Conservation (phyloP, 768 basidiomycete genomes). For the Auricularia heimuer region DNA sequence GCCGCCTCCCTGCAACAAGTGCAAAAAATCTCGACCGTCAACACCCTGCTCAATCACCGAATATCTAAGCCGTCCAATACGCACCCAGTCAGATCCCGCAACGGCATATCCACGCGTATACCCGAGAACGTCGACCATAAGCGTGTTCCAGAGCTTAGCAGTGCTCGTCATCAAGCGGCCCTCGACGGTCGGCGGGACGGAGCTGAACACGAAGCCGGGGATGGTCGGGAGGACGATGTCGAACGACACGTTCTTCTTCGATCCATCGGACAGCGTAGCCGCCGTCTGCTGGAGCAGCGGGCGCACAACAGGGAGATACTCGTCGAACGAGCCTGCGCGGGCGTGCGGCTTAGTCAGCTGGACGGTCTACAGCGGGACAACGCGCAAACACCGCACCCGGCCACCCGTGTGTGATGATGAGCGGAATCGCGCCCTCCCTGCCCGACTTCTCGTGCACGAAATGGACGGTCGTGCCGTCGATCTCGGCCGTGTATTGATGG, state of each 20-base stretch:
- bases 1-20: background rate
- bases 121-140: slow-evolving; percentile 19
- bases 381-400: background rate
- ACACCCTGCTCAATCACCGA: too few species aligned
- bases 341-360: background rate
- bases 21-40: too few species aligned
- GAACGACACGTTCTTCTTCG: slow-evolving; percentile 2
- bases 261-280: background rate
- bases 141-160: slow-evolving; percentile 17
- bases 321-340: slow-evolving; percentile 1
- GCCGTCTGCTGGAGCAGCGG: background rate
- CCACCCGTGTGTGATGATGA: slow-evolving; percentile 8
- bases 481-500: slow-evolving; percentile 3
- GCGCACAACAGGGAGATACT: slow-evolving; percentile 3
- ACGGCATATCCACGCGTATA: slow-evolving; percentile 8
- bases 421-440: background rate
- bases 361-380: background rate
- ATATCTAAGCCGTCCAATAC: too few species aligned
- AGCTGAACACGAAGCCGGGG: slow-evolving; percentile 16
- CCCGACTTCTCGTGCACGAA: background rate
- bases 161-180: slow-evolving; percentile 10
- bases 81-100: slow-evolving; percentile 12
- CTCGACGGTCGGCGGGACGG: slow-evolving; percentile 11
- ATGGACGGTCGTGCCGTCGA: slow-evolving; percentile 8
- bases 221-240: slow-evolving; percentile 9